These are phyloP conservation scores for Debaryomyces sp. DNA, from an alignment of 1,139 yeast genomes.

Conservation along the genomic window DNA sequence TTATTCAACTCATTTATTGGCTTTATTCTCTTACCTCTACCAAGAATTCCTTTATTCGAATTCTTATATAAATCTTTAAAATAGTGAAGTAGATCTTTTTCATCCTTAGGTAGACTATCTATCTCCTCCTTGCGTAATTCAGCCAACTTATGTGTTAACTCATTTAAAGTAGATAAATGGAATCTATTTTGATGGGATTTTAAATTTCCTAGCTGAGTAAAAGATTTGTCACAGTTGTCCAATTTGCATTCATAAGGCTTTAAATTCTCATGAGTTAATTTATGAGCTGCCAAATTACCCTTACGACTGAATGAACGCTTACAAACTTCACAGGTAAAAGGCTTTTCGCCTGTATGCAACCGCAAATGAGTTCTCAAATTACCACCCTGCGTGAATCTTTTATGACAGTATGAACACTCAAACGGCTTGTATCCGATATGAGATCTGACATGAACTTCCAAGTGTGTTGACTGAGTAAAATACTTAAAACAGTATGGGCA, in stretches of 20 bases:
- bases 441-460: slow-evolving; percentile 77
- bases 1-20: slow-evolving; percentile 1
- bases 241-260: slow-evolving; percentile 81
- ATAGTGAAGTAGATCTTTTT: slow-evolving; percentile 69
- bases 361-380: slow-evolving; percentile 86
- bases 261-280: slow-evolving; percentile 74
- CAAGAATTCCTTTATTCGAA: slow-evolving; percentile 87
- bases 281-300: slow-evolving; percentile 88
- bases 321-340: slow-evolving; percentile 76
- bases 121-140: slow-evolving; percentile 52
- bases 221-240: slow-evolving; percentile 81
- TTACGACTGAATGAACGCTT: slow-evolving; percentile 78
- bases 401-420: slow-evolving; percentile 77
- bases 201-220: slow-evolving; percentile 89
- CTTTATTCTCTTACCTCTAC: slow-evolving; percentile 66
- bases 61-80: slow-evolving; percentile 83
- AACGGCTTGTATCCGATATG: slow-evolving; percentile 81
- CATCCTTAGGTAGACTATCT: slow-evolving; percentile 57
- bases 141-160: slow-evolving; percentile 65
- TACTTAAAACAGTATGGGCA: slow-evolving; percentile 71
- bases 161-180: slow-evolving; percentile 70
- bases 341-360: slow-evolving; percentile 90
- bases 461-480: slow-evolving; percentile 75
- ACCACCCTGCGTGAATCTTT: slow-evolving; percentile 89
- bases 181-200: slow-evolving; percentile 93